A percentile compares a stretch with the other conserved stretches of the same genome.
phyloP scores from a whole-genome alignment of 257 asterid species.

The Scutellaria barbata region DNA sequence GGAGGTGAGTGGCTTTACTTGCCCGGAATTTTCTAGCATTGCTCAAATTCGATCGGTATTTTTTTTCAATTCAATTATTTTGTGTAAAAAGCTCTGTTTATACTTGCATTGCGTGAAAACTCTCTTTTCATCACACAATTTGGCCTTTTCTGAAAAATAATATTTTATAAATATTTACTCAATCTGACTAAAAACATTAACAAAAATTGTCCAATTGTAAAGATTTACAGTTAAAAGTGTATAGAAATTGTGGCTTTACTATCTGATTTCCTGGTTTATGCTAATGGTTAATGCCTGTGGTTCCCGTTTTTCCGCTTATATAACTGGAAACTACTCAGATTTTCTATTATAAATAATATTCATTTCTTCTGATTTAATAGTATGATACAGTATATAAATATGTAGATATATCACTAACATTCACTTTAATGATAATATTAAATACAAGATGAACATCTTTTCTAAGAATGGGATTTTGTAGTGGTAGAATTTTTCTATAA shows the following conservation, averaged over 20 bases:
- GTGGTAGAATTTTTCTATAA: no score
- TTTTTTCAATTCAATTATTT: not conserved
- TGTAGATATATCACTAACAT: no score
- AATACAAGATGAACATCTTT: no score
- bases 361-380: no score
- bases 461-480: no score
- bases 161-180: no score
- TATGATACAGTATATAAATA: no score
- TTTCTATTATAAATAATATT: no score
- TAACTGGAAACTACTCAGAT: not conserved
- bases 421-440: no score
- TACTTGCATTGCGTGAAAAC: not conserved
- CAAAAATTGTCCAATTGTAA: no score
- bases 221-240: not conserved
- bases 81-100: not conserved
- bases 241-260: not conserved
- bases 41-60: not conserved
- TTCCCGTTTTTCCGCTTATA: constrained; percentile 19
- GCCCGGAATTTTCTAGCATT: constrained; percentile 55
- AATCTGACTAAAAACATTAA: no score
- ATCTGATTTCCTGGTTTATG: not conserved
- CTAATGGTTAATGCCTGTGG: not conserved
- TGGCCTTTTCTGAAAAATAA: not conserved
- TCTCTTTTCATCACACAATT: constrained; percentile 1
- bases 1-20: constrained; percentile 59